These are phyloP conservation scores for Alliaria petiolata DNA, from an alignment of 345 rosid species.

Conservation along the genomic window DNA sequence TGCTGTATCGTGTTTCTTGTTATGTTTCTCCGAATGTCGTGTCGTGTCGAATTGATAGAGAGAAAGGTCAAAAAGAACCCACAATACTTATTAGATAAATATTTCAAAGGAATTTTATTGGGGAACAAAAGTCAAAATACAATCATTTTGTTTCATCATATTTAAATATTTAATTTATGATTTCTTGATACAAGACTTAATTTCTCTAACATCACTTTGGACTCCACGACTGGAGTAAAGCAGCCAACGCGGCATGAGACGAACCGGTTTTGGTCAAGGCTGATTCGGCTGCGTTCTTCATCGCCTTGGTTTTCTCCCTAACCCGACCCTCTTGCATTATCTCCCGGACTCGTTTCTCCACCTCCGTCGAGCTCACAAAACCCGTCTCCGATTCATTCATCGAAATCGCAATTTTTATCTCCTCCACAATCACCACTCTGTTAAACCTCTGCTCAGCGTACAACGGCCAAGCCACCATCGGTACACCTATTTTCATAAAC, in stretches of 20 bases:
- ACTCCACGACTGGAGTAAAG: constrained; percentile 30
- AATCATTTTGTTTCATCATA: no score
- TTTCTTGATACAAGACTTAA: background rate
- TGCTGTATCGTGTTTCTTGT: no score
- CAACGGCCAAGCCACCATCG: constrained; percentile 51
- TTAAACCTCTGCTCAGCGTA: constrained; percentile 48
- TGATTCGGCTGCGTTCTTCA: constrained; percentile 42
- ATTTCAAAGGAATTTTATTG: no score
- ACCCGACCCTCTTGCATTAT: constrained; percentile 43
- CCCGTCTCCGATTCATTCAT: constrained; percentile 40
- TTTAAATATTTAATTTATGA: no score
- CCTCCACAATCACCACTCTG: constrained; percentile 46
- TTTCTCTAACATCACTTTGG: background rate
- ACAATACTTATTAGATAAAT: no score
- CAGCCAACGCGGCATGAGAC: constrained; percentile 27
- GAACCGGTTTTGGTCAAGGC: constrained; percentile 42
- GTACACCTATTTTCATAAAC: constrained; percentile 28
- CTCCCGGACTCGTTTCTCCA: constrained; percentile 48
- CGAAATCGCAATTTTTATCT: constrained; percentile 43
- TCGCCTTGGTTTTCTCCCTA: constrained; percentile 11
- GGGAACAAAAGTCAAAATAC: no score
- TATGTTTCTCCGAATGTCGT: no score
- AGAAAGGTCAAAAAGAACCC: no score
- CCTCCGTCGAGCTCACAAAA: constrained; percentile 41
- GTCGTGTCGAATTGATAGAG: no score